Percentiles rank a stretch among this genome's conserved stretches.
Evolutionary conservation across 441 rosid genomes (phyloP).

Genomic region (Pelargonium cotyledonis): DNA sequence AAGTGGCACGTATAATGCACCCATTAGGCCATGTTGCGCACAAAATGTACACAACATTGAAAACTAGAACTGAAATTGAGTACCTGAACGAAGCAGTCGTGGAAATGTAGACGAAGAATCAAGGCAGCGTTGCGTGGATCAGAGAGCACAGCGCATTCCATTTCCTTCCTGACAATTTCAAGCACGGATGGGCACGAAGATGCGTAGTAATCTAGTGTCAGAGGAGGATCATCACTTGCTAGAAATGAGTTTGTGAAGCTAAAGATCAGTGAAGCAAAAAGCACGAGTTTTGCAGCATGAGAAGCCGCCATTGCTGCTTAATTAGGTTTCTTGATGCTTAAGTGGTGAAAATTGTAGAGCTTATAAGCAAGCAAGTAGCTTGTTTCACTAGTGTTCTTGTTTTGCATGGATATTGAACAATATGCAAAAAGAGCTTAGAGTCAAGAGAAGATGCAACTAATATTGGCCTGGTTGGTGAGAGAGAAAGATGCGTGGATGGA

Average conservation of each 20-base stretch:
- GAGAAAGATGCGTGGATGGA: not conserved
- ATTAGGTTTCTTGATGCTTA: too few relatives aligned
- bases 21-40: not conserved
- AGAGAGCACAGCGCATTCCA: slow-evolving; percentile 65
- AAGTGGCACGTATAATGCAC: not conserved
- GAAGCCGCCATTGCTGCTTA: not conserved
- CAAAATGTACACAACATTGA: too few relatives aligned
- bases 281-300: not conserved
- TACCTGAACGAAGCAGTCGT: slow-evolving; percentile 92
- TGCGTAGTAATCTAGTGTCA: slow-evolving; percentile 61
- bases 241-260: not conserved
- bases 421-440: slow-evolving; percentile 30
- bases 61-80: not conserved
- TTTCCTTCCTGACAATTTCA: slow-evolving; percentile 60
- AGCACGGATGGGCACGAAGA: slow-evolving; percentile 58
- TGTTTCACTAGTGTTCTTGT: not conserved
- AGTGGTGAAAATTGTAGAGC: too few relatives aligned
- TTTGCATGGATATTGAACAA: slow-evolving; percentile 31
- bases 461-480: slow-evolving; percentile 54
- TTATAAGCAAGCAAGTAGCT: not conserved
- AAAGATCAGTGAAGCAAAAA: slow-evolving; percentile 22
- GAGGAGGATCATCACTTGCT: slow-evolving; percentile 33
- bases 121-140: slow-evolving; percentile 84
- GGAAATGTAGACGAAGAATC: slow-evolving; percentile 68
- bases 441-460: slow-evolving; percentile 85